Evolutionary conservation across 495 filamentous ascomycete species (phyloP).

Genomic region (Venustampulla echinocandica): DNA sequence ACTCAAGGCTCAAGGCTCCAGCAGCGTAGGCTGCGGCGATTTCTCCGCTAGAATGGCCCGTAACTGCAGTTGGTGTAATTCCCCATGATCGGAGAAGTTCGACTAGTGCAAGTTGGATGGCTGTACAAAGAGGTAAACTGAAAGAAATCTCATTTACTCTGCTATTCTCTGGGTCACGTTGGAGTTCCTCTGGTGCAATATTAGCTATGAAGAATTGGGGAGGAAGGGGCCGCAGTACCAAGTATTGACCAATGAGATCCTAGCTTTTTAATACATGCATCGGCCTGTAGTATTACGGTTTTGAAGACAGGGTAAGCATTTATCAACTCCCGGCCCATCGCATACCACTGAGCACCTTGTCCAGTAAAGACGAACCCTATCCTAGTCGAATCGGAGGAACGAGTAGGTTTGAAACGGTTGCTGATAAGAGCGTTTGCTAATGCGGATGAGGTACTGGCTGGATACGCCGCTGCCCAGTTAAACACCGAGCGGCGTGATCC

Average conservation of each 20-base stretch:
- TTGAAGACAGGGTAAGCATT: slow-evolving; percentile 27
- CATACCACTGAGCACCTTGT: slow-evolving; percentile 39
- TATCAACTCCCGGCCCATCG: slow-evolving; percentile 49
- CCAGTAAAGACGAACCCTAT: slow-evolving; percentile 14
- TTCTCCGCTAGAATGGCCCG: slow-evolving; percentile 60
- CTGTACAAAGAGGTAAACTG: slow-evolving; percentile 43
- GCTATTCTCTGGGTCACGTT: slow-evolving; percentile 17
- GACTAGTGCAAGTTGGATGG: slow-evolving; percentile 46
- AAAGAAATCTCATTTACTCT: slow-evolving; percentile 35
- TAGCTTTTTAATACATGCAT: not conserved
- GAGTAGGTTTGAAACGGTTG: slow-evolving; percentile 2
- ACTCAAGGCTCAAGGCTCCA: slow-evolving; percentile 38
- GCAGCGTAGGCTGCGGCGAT: slow-evolving; percentile 49
- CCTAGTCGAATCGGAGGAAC: not conserved
- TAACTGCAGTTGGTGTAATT: slow-evolving; percentile 43
- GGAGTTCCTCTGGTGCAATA: slow-evolving; percentile 36
- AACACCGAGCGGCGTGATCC: slow-evolving; percentile 8
- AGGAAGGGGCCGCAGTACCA: too few relatives aligned
- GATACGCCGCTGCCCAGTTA: not conserved
- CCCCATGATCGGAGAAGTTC: slow-evolving; percentile 46
- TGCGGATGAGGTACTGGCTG: slow-evolving; percentile 8
- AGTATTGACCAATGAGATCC: slow-evolving; percentile 33
- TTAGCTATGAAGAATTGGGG: too few relatives aligned
- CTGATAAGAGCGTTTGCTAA: slow-evolving; percentile 21
- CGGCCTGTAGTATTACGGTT: not conserved